Base-by-base conservation (phyloP, 2,329 filamentous ascomycete genomes). In the Parastagonospora avenae region DNA sequence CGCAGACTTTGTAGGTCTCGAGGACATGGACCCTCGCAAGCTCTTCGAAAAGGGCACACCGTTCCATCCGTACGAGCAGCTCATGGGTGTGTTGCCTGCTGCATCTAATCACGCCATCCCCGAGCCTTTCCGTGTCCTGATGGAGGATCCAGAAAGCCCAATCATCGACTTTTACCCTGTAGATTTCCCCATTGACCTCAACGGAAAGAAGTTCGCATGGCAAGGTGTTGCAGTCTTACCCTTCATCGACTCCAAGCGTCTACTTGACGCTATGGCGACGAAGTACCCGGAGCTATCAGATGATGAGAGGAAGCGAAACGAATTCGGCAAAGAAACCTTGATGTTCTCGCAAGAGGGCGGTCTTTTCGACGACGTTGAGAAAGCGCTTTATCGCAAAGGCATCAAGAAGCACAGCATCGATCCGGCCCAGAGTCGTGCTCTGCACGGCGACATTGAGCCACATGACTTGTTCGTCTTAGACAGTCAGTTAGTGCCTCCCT, bases 161-260 rank as follows among this genome's bases (percentile, higher is more conserved):
- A 97, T 99, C 63, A 91, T 96, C 59, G 93, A 99, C 72, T 99
- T 99, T 73, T 99, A 99, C 66, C 95, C 95, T 0, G 89, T 92
- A 67, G 91, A 96, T 19, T 99, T 99, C 64, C 86, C 89, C 12
- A 84, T 97, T 46, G 94, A 99, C 73, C 77, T 97, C 36, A 99
- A 99, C 61, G 94, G 94, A 47, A 97, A 97, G 79, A 99, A 97
- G 72, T 95, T 97, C 77, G 91, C 92, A 0, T 99, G 95, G 94
- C 93, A 97, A 73, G 94, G 94, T 57, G 89, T 99, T 46, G 92
- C 91, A 2, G 79, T 99, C 15, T 81, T 99, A 30, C 94, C 94
- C 0, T 99, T 97, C 73, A 99, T 99, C 64, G 92, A 99, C 64
- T 94, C 96, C 81, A 86, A 88, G 45, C 86, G 92, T 46, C 79